Base-by-base conservation (phyloP, 495 filamentous ascomycete species). In the Lepidopterella palustris region DNA sequence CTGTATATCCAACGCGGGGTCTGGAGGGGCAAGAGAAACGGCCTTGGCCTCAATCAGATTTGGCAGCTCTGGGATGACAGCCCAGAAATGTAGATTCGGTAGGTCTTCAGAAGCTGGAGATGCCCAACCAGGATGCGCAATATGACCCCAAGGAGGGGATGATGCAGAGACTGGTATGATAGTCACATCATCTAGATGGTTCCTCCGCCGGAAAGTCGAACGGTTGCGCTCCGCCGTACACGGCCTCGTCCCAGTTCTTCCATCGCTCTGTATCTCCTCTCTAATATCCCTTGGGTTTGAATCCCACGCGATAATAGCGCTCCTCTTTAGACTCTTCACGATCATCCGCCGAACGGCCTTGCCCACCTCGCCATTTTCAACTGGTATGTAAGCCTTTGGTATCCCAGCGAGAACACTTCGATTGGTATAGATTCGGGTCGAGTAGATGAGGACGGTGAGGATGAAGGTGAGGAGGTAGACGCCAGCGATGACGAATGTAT, bases 1-100 rank as follows among this genome's bases (percentile, higher is more conserved):
- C 9, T 28, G 52, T 3, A 39, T 42, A 2, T 51, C 57, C 24
- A 69, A 47, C 4, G 58, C 63, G 3, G 78, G 76, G 62, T 91
- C 86, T 0, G 79, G 72, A 0, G 88, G 88, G 1, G 89, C 89
- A 39, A 93, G 78, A 0, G 90, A 87, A 11, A 93, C 84, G 5
- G 91, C 93, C 73, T 91, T 91, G 0, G 90, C 92, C 72, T 98
- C 93, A 58, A 98, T 90, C 23, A 98, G 78, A 66, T 96, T 87
- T 1, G 92, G 88, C 13, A 98, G 77, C 74, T 97, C 95, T 20
- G 78, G 75, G 11, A 98, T 81, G n/a, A 98, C 89, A 0, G 80
- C 82, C 39, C 77, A 77, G 69, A 92, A 97, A 47, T 92, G 84
- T 9, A 97, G 72, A 63, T 91, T 83, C 4, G 90, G 84, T 1